These are phyloP conservation scores for Clathrospora elynae DNA, from an alignment of 2,329 filamentous ascomycete species.

Conservation along the genomic window DNA sequence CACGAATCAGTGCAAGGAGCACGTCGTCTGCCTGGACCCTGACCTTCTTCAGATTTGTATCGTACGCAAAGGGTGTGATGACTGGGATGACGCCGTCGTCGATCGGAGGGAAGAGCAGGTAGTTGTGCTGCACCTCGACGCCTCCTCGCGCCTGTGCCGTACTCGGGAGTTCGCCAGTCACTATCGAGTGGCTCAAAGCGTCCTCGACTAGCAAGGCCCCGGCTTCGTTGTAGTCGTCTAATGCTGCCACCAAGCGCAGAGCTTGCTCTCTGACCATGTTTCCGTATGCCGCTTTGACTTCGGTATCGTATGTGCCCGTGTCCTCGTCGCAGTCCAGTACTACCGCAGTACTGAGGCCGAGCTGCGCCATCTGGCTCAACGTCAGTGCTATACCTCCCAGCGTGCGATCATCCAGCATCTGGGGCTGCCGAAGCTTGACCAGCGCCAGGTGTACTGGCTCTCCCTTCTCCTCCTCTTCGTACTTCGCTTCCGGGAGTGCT, in stretches of 20 bases:
- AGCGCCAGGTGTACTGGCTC: conserved; percentile 76
- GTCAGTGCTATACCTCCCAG: conserved; percentile 80
- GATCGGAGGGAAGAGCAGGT: conserved; percentile 67
- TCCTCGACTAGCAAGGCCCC: conserved; percentile 72
- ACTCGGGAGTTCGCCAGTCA: conserved; percentile 31
- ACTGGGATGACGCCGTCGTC: conserved; percentile 72
- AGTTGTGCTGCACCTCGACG: conserved; percentile 51
- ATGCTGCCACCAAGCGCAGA: conserved; percentile 72
- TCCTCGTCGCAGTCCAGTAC: conserved; percentile 73
- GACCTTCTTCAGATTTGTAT: conserved; percentile 51
- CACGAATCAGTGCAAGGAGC: conserved; percentile 75
- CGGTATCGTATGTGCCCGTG: conserved; percentile 35
- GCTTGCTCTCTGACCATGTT: conserved; percentile 65
- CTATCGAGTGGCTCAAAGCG: conserved; percentile 50
- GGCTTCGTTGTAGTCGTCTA: conserved; percentile 70
- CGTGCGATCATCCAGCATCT: conserved; percentile 70
- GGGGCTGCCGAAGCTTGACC: conserved; percentile 79
- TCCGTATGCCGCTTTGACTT: conserved; percentile 43
- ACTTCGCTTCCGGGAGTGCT: conserved; percentile 48
- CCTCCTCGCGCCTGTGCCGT: conserved; percentile 45
- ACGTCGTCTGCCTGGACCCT: conserved; percentile 65
- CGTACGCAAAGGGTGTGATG: conserved; percentile 68
- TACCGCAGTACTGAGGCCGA: conserved; percentile 82
- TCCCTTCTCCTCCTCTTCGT: conserved; percentile 23
- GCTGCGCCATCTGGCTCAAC: conserved; percentile 76